phyloP scores from a whole-genome alignment of 2,329 filamentous ascomycete species.

The Aspergillus ochraceus region DNA sequence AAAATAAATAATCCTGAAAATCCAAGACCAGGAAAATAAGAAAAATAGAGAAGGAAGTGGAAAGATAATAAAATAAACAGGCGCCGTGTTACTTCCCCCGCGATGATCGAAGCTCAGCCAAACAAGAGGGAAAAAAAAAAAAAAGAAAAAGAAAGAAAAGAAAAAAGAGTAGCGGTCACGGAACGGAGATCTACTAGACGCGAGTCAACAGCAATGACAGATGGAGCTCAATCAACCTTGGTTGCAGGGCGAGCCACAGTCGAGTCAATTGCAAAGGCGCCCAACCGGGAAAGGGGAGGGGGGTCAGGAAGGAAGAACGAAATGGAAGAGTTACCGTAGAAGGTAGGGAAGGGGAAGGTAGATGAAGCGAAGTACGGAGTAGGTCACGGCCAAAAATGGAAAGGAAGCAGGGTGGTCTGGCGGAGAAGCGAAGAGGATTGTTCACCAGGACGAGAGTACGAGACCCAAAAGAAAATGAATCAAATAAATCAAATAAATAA shows the following conservation, averaged over 20 bases:
- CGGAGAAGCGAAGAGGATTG: slow-evolving; percentile 3
- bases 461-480: neutral
- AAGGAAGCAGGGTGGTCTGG: slow-evolving; percentile 1
- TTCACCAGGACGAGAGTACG: neutral
- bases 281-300: neutral
- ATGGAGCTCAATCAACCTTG: slow-evolving; percentile 8
- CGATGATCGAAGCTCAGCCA: slow-evolving; percentile 8
- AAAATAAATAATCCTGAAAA: neutral
- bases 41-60: slow-evolving; percentile 11
- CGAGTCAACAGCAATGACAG: slow-evolving; percentile 4
- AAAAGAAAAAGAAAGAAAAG: neutral
- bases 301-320: too few relatives aligned
- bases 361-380: neutral
- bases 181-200: slow-evolving; percentile 4
- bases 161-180: slow-evolving; percentile 22
- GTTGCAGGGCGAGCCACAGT: slow-evolving; percentile 10
- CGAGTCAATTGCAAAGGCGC: neutral
- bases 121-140: too few relatives aligned
- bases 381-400: slow-evolving; percentile 1
- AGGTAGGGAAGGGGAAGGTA: neutral
- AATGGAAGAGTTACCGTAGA: neutral
- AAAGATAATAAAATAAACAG: neutral
- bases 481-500: neutral
- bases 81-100: slow-evolving; percentile 3
- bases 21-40: neutral